These are phyloP conservation scores for Aspergillus neoniger DNA, from an alignment of 2,329 filamentous ascomycete genomes.

Conservation along the genomic window DNA sequence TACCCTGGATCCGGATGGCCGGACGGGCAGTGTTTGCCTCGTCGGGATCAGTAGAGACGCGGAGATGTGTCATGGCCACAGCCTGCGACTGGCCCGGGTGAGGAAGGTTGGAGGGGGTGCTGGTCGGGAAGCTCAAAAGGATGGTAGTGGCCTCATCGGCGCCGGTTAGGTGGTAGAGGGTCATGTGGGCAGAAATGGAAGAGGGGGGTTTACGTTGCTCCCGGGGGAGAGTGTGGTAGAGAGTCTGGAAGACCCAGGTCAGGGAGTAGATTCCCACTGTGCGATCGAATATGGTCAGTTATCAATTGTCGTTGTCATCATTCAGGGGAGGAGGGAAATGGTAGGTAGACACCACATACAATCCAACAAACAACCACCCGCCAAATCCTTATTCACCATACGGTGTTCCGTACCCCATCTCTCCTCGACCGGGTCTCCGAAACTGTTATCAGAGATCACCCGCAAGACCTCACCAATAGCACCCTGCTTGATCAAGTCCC, in stretches of 20 bases:
- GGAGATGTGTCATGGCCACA: constrained; percentile 68
- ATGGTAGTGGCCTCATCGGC: constrained; percentile 78
- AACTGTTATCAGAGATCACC: constrained; percentile 62
- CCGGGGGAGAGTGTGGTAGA: constrained; percentile 75
- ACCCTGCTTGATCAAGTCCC: constrained; percentile 57
- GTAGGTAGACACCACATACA: constrained; percentile 37
- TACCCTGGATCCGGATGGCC: constrained; percentile 76
- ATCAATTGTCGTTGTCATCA: not conserved
- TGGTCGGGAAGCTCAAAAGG: constrained; percentile 71
- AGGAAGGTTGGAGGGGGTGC: constrained; percentile 44
- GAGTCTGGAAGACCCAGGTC: constrained; percentile 86
- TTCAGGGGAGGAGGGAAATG: not conserved
- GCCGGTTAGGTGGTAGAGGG: constrained; percentile 70
- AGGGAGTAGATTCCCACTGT: constrained; percentile 79
- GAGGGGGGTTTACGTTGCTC: constrained; percentile 65
- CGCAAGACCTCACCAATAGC: constrained; percentile 61
- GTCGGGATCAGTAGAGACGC: constrained; percentile 64
- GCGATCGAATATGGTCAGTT: not conserved
- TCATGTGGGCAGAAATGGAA: constrained; percentile 67
- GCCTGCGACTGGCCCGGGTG: constrained; percentile 62
- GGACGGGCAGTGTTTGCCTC: constrained; percentile 62
- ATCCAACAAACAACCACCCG: constrained; percentile 80
- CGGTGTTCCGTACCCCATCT: constrained; percentile 65
- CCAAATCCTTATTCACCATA: constrained; percentile 81
- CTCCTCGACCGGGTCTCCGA: constrained; percentile 63